A percentile compares a stretch with the other conserved stretches of the same genome.
Conservation (phyloP, 345 rosid species). For the Eucalyptus curtisii region DNA sequence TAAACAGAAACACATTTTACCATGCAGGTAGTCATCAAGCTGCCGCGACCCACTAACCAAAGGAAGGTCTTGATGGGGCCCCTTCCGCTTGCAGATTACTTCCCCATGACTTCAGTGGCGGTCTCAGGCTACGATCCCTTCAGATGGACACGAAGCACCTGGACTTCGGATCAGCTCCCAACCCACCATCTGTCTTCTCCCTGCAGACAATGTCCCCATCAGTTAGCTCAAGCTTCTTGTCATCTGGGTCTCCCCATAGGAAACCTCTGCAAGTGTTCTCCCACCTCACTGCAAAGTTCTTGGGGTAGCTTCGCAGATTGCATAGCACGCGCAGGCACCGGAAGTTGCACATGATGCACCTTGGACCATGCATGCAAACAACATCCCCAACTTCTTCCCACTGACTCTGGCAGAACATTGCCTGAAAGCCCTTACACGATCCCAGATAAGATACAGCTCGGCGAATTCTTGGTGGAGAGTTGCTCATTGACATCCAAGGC, state of each 20-base stretch:
- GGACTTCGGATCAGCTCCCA: neutral
- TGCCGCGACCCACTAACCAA: neutral
- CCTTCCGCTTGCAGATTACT: neutral
- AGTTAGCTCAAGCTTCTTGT: neutral
- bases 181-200: neutral
- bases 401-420: neutral
- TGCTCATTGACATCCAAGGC: neutral
- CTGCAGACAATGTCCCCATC: neutral
- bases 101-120: neutral
- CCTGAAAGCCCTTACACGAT: neutral
- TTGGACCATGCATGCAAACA: neutral
- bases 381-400: neutral
- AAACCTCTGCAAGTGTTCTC: neutral
- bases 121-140: neutral
- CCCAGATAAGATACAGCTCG: neutral
- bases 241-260: neutral
- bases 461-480: neutral
- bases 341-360: neutral
- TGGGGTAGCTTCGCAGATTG: neutral
- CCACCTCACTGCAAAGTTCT: neutral
- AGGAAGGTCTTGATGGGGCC: neutral
- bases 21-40: neutral
- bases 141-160: neutral
- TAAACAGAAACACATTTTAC: too few relatives aligned
- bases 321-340: neutral